Base-by-base conservation (phyloP, 495 filamentous ascomycete species). In the Penicillium arizonense region DNA sequence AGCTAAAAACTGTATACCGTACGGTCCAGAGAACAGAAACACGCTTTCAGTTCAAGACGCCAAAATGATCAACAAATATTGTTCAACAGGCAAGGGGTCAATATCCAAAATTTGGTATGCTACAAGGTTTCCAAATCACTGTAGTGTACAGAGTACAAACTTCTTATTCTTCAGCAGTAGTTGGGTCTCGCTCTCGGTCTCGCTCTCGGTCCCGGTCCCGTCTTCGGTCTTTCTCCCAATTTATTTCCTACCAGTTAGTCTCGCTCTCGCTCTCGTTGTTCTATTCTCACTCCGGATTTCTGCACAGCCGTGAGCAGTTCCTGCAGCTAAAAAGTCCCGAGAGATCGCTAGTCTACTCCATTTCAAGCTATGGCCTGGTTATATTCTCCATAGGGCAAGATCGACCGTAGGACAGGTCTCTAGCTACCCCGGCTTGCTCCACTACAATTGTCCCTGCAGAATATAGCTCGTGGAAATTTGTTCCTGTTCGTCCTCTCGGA, bases 181-280 rank as follows among this genome's bases (percentile, higher is more conserved):
- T 26, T 45, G 23, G 9, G 10, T 11, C 44, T 46, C 32, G 44
- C 3, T 28, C n/a, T 46, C 32, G 44, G 10, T 28, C n/a, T 43
- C 47, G 41, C 4, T 44, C 41, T 26, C 40, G 49, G 5, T 32
- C 20, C 44, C 40, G 47, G 23, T 49, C 33, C 9, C 39, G 28
- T 9, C 21, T 11, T 24, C 37, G 47, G 2, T 43, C 11, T 18
- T 12, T n/a, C 20, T 30, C 16, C 8, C 21, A 18, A 18, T 1
- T 18, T 1, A 10, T 11, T 13, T 42, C 28, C 9, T 10, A 30
- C 28, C 9, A 24, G 23, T 24, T 24, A 30, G 18, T n/a, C 14
- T 46, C 44, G 12, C 0, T 46, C 21, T 47, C 44, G 28, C 30
- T 54, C 37, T 38, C 36, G 28, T 12, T 52, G 5, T 13, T 33